Percentiles rank a stretch among this genome's conserved stretches.
Evolutionary conservation across 768 basidiomycete species (phyloP).

Genomic region (Tricholoma sp.): DNA sequence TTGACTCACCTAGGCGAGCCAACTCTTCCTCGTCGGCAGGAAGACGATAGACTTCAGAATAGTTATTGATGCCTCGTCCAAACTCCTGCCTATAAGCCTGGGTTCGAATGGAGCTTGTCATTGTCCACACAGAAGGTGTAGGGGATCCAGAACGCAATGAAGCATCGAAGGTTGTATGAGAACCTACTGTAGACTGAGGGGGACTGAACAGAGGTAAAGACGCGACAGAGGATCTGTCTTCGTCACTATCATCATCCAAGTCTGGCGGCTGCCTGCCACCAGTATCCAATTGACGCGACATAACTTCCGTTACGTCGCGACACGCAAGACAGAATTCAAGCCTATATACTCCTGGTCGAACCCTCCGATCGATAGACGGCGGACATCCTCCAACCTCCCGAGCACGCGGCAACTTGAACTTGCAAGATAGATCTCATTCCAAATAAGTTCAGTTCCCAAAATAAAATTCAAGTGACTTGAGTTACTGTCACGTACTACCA

Average conservation of each 20-base stretch:
- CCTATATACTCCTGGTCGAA: background rate
- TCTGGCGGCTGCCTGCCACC: no score
- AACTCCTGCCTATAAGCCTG: slow-evolving; percentile 60
- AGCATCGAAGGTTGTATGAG: slow-evolving; percentile 51
- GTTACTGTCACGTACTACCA: no score
- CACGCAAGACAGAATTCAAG: background rate
- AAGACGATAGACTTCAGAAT: slow-evolving; percentile 72
- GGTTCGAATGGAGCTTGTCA: slow-evolving; percentile 58
- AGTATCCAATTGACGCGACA: no score
- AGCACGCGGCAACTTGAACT: background rate
- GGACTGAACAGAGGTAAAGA: slow-evolving; percentile 35
- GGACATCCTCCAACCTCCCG: slow-evolving; percentile 5
- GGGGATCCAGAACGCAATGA: slow-evolving; percentile 67
- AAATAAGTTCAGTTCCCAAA: background rate
- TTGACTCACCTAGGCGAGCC: slow-evolving; percentile 53
- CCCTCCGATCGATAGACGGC: background rate
- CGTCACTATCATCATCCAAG: slow-evolving; percentile 31
- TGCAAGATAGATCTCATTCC: slow-evolving; percentile 3
- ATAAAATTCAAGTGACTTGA: no score
- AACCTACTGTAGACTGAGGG: slow-evolving; percentile 31
- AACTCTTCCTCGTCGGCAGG: slow-evolving; percentile 79
- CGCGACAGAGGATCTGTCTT: slow-evolving; percentile 38
- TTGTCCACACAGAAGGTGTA: slow-evolving; percentile 60
- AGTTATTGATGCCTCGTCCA: slow-evolving; percentile 68
- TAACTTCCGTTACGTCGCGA: background rate